A percentile compares a stretch with the other conserved stretches of the same genome.
Conservation (phyloP, 1,284 basidiomycete species). For the Leccinum pallidistipes region DNA sequence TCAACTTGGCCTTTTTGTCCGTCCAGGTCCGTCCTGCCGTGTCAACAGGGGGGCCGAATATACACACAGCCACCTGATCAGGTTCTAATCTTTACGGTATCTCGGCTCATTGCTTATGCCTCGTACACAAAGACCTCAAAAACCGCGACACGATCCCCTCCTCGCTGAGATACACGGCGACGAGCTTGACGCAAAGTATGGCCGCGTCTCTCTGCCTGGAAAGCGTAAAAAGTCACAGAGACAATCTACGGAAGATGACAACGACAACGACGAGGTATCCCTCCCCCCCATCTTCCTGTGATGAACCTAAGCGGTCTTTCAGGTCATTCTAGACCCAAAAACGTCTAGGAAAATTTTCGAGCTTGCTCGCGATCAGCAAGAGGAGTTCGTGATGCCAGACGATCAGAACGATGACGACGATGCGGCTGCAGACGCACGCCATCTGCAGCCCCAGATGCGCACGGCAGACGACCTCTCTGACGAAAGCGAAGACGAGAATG, state of each 20-base stretch:
- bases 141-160: slow-evolving; percentile 81
- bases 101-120: slow-evolving; percentile 49
- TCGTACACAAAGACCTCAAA: slow-evolving; percentile 53
- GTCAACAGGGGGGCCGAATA: slow-evolving; percentile 3
- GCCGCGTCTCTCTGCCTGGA: slow-evolving; percentile 70
- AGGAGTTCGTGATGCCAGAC: slow-evolving; percentile 71
- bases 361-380: slow-evolving; percentile 91
- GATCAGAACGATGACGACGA: slow-evolving; percentile 41
- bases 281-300: not conserved
- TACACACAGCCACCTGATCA: slow-evolving; percentile 22
- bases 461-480: slow-evolving; percentile 43
- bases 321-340: slow-evolving; percentile 83
- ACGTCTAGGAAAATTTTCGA: slow-evolving; percentile 90
- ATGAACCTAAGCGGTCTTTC: slow-evolving; percentile 3
- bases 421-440: slow-evolving; percentile 39
- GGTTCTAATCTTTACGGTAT: not conserved
- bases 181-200: slow-evolving; percentile 73
- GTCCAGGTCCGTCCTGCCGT: not conserved
- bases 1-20: not conserved
- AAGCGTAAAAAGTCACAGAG: slow-evolving; percentile 64
- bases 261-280: slow-evolving; percentile 57
- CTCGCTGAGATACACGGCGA: slow-evolving; percentile 80
- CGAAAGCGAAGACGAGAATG: slow-evolving; percentile 52
- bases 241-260: slow-evolving; percentile 44
- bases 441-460: slow-evolving; percentile 36